These are phyloP conservation scores for Lachancea waltii DNA, from an alignment of 805 yeast genomes.

Conservation along the genomic window DNA sequence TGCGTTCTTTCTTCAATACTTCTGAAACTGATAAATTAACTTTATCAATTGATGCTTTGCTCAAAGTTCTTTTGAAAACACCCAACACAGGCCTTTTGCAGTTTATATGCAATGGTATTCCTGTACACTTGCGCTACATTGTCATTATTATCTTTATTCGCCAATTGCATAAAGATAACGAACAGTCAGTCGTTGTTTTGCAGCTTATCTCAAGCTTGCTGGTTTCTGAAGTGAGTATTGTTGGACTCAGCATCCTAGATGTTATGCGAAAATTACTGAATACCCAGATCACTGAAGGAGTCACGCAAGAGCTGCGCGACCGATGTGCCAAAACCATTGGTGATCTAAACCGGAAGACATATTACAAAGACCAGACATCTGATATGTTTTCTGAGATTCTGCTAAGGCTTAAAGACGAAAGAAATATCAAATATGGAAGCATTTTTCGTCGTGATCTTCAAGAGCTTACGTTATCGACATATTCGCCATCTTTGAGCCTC, in stretches of 20 bases:
- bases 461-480: conserved; percentile 17
- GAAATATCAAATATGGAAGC: conserved; percentile 21
- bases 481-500: conserved; percentile 20
- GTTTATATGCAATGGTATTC: conserved; percentile 68
- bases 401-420: conserved; percentile 33
- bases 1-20: conserved; percentile 60
- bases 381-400: conserved; percentile 73
- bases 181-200: conserved; percentile 33
- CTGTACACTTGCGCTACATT: conserved; percentile 68
- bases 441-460: conserved; percentile 20
- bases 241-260: conserved; percentile 83
- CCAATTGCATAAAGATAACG: conserved; percentile 20
- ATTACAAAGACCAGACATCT: conserved; percentile 78
- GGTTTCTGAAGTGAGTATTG: conserved; percentile 73
- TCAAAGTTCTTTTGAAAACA: conserved; percentile 37
- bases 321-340: conserved; percentile 55
- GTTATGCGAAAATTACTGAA: conserved; percentile 53
- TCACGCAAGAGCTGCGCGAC: conserved; percentile 29
- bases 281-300: conserved; percentile 37
- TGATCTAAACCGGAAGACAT: conserved; percentile 67
- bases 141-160: conserved; percentile 45
- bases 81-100: conserved; percentile 44
- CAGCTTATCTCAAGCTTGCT: conserved; percentile 50
- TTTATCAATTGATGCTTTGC: conserved; percentile 47
- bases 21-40: conserved; percentile 54